Evolutionary conservation across 1,284 basidiomycete species (phyloP).

Genomic region (Rhodotorula glutinis): DNA sequence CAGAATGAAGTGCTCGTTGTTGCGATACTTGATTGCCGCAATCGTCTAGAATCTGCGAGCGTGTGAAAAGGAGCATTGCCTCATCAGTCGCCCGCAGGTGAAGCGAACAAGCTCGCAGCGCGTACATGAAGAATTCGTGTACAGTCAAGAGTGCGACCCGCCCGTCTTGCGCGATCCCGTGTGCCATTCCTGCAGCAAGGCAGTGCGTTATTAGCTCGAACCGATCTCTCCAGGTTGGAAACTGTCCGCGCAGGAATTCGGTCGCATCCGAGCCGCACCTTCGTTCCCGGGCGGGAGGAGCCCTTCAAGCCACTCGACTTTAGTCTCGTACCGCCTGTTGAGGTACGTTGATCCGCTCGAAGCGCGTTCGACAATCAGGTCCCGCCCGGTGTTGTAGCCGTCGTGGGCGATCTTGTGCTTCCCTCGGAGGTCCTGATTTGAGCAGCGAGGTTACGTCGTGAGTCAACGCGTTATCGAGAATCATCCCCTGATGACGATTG

Average conservation of each 20-base stretch:
- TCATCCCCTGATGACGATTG: not conserved
- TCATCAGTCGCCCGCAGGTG: not conserved
- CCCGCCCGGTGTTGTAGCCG: slow-evolving; percentile 48
- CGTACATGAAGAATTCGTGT: slow-evolving; percentile 30
- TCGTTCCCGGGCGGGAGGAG: slow-evolving; percentile 44
- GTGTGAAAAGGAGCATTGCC: not conserved
- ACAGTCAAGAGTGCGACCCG: slow-evolving; percentile 47
- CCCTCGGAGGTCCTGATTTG: slow-evolving; percentile 33
- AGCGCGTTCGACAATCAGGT: slow-evolving; percentile 45
- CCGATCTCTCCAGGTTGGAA: not conserved
- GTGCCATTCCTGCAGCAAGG: slow-evolving; percentile 44
- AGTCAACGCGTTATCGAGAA: not conserved
- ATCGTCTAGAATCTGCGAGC: not conserved
- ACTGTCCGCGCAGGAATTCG: not conserved
- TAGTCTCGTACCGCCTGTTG: slow-evolving; percentile 45
- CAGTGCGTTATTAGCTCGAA: not conserved
- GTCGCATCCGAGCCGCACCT: slow-evolving; percentile 20
- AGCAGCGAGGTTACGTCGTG: not conserved
- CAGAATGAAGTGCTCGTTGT: too few relatives aligned
- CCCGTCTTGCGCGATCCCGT: slow-evolving; percentile 48
- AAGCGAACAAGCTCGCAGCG: not conserved
- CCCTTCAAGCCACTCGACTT: slow-evolving; percentile 45
- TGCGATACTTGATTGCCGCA: too few relatives aligned
- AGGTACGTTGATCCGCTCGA: slow-evolving; percentile 44
- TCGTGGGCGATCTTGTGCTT: slow-evolving; percentile 47